Evolutionary conservation across 2,329 filamentous ascomycete species (phyloP), one percentile per base, ranked within the genome.

Genomic region (Kalaharituber pfeilii): DNA sequence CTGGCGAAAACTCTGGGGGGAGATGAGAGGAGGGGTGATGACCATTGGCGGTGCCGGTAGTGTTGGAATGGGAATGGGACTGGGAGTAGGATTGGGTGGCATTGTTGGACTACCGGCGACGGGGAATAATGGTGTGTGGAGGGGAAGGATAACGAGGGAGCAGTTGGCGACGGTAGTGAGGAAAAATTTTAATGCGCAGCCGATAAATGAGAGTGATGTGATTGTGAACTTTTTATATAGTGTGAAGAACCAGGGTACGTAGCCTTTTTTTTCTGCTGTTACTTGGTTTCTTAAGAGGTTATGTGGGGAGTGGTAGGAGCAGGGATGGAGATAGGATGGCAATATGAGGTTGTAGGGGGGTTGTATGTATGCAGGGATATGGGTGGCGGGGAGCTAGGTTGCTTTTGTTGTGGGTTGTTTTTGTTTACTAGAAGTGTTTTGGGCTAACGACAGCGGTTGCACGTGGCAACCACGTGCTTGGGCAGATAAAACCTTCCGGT

Each of bases 161-260:
- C 55, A 58, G 60, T 72, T 93, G 53, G 82, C 82, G 7, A 74
- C 79, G 60, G 75, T 78, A 1, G 82, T 88, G 50, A 75, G 84
- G 60, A 88, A 86, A 67, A 84, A 91, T 68, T 91, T 91, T 70
- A 91, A 91, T 65, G 79, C 78, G 29, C 74, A 84, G 60, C 82
- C 82, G 15, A 78, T 89, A 39, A 81, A 80, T 60, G 86, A 93
- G 70, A 86, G 81, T 65, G 85, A 91, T 63, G 81, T 87, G 60
- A 82, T 91, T 55, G 82, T 88, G 54, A 82, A 84, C 60, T 79
- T 86, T 65, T 72, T 87, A 57, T 84, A 86, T 72, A 83, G 80
- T 65, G 75, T 84, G 27, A 73, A 75, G 64, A 75, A 74, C 60
- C 73, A 79, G 57, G 75, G 77, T 64, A 55, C 49, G 52, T 52